Base-by-base conservation (phyloP, 169 alveolate genomes). In the Plasmodium falciparum region DNA sequence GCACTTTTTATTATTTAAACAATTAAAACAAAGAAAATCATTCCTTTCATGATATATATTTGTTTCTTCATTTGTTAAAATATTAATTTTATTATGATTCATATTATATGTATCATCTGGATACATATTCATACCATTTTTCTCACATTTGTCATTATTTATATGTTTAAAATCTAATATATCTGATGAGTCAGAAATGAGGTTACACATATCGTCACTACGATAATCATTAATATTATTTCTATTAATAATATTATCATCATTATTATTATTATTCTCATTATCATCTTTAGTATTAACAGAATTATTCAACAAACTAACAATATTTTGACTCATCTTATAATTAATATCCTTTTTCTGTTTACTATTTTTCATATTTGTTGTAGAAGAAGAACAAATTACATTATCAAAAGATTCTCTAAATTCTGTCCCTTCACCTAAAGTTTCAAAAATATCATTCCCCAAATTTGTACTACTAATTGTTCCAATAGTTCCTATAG, bases 1-100 rank as follows among this genome's bases (percentile, higher is more conserved):
- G 49, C 92, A 85, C 43, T 70, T 59, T 65, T 45, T 72, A 33
- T 74, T 63, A 20, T 69, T 56, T 7, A 61, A 2, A 15, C 92
- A 85, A 26, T 58, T 65, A 45, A 15, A n/a, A 11, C 92, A 85
- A 3, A 26, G 20, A 6, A 15, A 22, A 39, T 85, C 69, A 13
- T 17, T 29, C 2, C 70, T 69, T 24, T 76, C 89, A 7, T 65
- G 24, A 39, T 63, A 45, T 2, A 65, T 12, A 26, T 58, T 66
- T 1, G 67, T 49, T 1, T 56, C 47, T 7, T 56, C 54, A 45
- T 26, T 54, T 12, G 54, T 29, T 5, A 2, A 6, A 15, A 39
- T 39, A 39, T 47, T 59, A 29, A 43, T 8, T 20, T 50, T 54
- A 8, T 9, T 49, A 2, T 1, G 17, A 22, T 71, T 26, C 9